Evolutionary conservation across 129 eudicot genomes (phyloP).

Genomic region (Flaveria ramosissima): DNA sequence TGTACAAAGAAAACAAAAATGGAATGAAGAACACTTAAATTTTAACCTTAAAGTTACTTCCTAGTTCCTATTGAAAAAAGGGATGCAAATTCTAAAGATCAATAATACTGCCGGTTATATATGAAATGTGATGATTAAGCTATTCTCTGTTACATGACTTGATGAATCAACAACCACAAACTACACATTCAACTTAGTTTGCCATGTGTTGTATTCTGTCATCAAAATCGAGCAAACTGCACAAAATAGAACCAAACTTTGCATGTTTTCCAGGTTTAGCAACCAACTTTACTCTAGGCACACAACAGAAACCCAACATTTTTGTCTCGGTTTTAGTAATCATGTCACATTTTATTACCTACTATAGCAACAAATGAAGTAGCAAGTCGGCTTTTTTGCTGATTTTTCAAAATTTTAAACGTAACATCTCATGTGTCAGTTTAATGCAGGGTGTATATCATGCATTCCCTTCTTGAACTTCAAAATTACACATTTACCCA

Average conservation of each 20-base stretch:
- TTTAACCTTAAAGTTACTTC: neutral
- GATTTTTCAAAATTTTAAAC: neutral
- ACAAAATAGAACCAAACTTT: neutral
- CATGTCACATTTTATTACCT: neutral
- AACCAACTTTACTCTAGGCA: neutral
- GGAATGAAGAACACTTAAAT: neutral
- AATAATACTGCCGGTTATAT: neutral
- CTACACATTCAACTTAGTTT: slow-evolving; percentile 3
- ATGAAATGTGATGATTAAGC: neutral
- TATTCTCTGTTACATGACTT: slow-evolving; percentile 3
- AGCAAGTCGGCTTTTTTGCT: neutral
- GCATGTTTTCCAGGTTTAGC: neutral
- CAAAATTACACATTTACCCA: neutral
- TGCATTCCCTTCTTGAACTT: neutral
- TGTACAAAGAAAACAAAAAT: neutral
- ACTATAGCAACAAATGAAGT: neutral
- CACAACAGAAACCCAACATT: neutral
- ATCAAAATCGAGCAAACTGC: neutral
- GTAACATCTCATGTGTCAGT: neutral
- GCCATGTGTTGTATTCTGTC: neutral
- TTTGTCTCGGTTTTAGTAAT: too few relatives aligned
- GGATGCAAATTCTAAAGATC: too few relatives aligned
- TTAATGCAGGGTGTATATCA: neutral
- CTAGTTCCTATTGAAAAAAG: too few relatives aligned
- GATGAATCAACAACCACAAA: slow-evolving; percentile 19